These are phyloP conservation scores for Globisporangium viniferum DNA, from an alignment of 352 stramenopile genomes.

Conservation along the genomic window DNA sequence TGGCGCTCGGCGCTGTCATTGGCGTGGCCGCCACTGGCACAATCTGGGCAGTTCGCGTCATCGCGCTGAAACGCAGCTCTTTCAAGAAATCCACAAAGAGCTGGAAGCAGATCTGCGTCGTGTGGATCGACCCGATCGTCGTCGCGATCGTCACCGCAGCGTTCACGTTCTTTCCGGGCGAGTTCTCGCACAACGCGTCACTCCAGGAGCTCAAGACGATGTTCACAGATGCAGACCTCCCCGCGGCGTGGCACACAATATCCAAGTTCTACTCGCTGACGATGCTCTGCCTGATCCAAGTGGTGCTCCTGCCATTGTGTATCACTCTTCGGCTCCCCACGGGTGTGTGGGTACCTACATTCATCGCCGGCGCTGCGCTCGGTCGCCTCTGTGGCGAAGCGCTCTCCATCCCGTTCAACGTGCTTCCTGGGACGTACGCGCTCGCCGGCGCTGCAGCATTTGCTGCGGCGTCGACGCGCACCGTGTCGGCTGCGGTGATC, in stretches of 20 bases:
- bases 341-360: slow-evolving; percentile 82
- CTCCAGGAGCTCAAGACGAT: slow-evolving; percentile 62
- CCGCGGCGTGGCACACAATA: slow-evolving; percentile 37
- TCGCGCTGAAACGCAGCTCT: slow-evolving; percentile 39
- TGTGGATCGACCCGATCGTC: slow-evolving; percentile 63
- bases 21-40: slow-evolving; percentile 53
- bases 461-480: slow-evolving; percentile 61
- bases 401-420: slow-evolving; percentile 16
- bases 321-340: slow-evolving; percentile 81
- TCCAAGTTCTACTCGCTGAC: slow-evolving; percentile 73
- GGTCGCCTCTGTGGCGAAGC: slow-evolving; percentile 77
- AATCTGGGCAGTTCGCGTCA: slow-evolving; percentile 53
- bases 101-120: slow-evolving; percentile 54
- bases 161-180: slow-evolving; percentile 68
- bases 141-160: slow-evolving; percentile 61
- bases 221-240: slow-evolving; percentile 52
- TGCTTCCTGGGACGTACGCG: slow-evolving; percentile 73
- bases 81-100: slow-evolving; percentile 36
- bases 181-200: slow-evolving; percentile 53
- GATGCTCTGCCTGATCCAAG: slow-evolving; percentile 45
- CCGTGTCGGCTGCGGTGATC: slow-evolving; percentile 83
- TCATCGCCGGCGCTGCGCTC: slow-evolving; percentile 80
- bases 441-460: slow-evolving; percentile 78
- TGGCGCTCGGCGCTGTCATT: slow-evolving; percentile 55
- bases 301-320: slow-evolving; percentile 70